Base-by-base conservation (phyloP, 1,139 yeast genomes). In the Scheffersomyces lignicola region DNA sequence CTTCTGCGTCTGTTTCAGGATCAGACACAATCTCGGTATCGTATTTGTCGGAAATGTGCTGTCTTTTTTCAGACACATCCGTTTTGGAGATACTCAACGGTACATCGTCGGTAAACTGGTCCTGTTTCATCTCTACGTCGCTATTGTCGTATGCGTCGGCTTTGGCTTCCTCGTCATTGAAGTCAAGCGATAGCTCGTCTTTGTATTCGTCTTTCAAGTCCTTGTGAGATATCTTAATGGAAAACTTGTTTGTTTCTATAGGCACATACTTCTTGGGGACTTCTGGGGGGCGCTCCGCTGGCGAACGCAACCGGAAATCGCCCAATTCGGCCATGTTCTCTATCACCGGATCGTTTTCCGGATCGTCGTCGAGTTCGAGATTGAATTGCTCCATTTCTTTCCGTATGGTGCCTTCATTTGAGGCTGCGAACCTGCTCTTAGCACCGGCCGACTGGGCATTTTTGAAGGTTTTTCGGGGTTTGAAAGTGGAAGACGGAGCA, bases 11-110 rank as follows among this genome's bases (percentile, higher is more conserved):
- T 8, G 43, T 49, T 7, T 47, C 52, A 24, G 43, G 42, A 32
- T 48, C 52, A 29, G 42, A 45, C 15, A 41, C 43, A 21, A 55
- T 37, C 29, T 51, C 62, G n/a, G 44, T 38, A 32, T 57, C 62
- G 36, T 58, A 59, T 7, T 42, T 39, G 1, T 45, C 54, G 21
- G 45, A 48, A 35, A 52, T 29, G 3, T 27, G 29, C 16, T 22
- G 32, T 17, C 11, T 14, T 5, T 26, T 26, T 10, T 14, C 20
- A 4, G 20, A 14, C 5, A 26, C 29, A 5, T 15, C 7, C 10
- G 29, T 6, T 16, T 26, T 16, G 5, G 7, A 10, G 18, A 26
- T 26, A 10, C 10, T 29, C 9, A 15, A n/a, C n/a, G 24, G 20
- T 6, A 20, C 16, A 29, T 29, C 25, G 14, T 16, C 18, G 3